These are phyloP conservation scores for Neurospora sp. DNA, from an alignment of 495 filamentous ascomycete species.

Conservation along the genomic window DNA sequence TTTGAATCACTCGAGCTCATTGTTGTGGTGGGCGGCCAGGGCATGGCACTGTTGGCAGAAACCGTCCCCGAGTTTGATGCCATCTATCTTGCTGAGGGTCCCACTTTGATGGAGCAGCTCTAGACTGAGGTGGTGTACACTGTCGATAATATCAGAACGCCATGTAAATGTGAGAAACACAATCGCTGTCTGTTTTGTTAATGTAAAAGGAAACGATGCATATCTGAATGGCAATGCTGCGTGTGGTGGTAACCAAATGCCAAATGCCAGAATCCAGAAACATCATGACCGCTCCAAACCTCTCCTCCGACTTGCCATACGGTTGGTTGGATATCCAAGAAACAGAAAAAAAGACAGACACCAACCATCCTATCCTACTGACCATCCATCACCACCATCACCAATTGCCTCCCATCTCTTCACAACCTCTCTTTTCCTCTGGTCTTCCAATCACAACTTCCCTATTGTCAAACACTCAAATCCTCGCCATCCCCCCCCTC, in stretches of 20 bases:
- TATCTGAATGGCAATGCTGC: not conserved
- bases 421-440: too few species aligned
- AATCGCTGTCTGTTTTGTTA: not conserved
- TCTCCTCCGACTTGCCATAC: not conserved
- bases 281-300: not conserved
- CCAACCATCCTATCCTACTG: not conserved
- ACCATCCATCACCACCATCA: not conserved
- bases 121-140: not conserved
- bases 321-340: not conserved
- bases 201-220: not conserved
- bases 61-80: too few species aligned
- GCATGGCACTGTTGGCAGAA: too few species aligned
- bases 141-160: not conserved
- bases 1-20: too few species aligned
- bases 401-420: too few species aligned
- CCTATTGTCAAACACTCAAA: conserved; percentile 4
- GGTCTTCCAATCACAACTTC: too few species aligned
- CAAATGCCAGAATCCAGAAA: too few species aligned
- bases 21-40: not conserved
- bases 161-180: not conserved
- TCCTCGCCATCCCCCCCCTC: conserved; percentile 24
- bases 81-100: too few species aligned
- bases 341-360: not conserved
- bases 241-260: not conserved
- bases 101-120: too few species aligned